Base-by-base conservation (phyloP, 108 stramenopile genomes). In the Pseudonitzschia multistriata region DNA sequence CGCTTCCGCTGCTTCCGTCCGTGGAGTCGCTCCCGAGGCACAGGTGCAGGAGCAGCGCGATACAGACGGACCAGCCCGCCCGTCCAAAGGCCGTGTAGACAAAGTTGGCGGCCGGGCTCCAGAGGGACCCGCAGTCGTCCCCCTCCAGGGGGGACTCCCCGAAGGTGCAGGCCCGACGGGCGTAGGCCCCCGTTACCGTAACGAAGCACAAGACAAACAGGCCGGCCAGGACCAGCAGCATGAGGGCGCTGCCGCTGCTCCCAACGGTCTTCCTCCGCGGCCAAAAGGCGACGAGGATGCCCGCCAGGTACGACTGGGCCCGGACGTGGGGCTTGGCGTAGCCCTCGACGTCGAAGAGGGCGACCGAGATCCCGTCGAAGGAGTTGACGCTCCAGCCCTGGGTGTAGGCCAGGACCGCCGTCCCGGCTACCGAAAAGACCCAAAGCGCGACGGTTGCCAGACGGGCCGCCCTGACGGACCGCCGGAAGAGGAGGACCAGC, bases 241-340 rank as follows among this genome's bases (percentile, higher is more conserved):
- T 67, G 5, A 48, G 22, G 33, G 42, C 10, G 22, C 52, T 61
- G 31, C 5, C 27, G 56, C 21, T 52, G 42, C 42, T 68, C 62
- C 69, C 55, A 19, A 52, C 24, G 40, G 21, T 19, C 28, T 17
- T 30, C 68, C 49, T 49, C 59, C 66, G 70, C 7, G 63, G 65
- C 36, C 68, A 36, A 75, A 81, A 79, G 42, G 80, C 84, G 21
- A 85, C 71, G 17, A 70, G 52, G 70, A 85, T 81, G 0, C 84
- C 84, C 17, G 78, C 68, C 36, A 85, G 53, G 42, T 85, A 85
- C 0, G 80, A 70, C 28, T 85, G 84, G 2, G 78, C 80, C 2
- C 84, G 70, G 31, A 85, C 60, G 60, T 81, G 80, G 2, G 84
- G 84, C 49, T 82, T 86, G 24, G 79, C 70, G 60, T 86, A 86